A percentile compares a stretch with the other conserved stretches of the same genome.
These are phyloP conservation scores for Wickerhamiella parazyma DNA, from an alignment of 805 yeast genomes.

Conservation along the genomic window DNA sequence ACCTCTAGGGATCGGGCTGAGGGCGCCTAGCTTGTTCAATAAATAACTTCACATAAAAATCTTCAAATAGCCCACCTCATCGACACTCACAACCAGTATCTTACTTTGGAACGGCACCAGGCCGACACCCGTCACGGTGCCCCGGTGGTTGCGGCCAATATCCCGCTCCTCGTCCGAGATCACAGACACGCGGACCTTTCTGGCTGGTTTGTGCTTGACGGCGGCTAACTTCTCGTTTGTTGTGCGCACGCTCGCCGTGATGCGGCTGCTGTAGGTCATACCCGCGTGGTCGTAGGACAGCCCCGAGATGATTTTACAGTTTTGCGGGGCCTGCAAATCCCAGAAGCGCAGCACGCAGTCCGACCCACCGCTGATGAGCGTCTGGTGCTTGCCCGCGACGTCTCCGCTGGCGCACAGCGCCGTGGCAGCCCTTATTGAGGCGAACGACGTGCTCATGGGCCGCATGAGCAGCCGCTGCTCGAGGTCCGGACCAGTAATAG, in stretches of 20 bases:
- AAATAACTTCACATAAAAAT: conserved; percentile 27
- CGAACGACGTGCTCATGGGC: conserved; percentile 14
- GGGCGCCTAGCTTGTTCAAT: no score
- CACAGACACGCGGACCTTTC: conserved; percentile 24
- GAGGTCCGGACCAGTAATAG: conserved; percentile 16
- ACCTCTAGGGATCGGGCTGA: no score
- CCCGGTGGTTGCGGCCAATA: conserved; percentile 35
- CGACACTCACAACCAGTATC: conserved; percentile 51
- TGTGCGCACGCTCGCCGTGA: conserved; percentile 28
- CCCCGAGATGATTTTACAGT: conserved; percentile 25
- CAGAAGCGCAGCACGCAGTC: conserved; percentile 26
- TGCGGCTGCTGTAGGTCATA: conserved; percentile 18
- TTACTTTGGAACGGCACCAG: conserved; percentile 35
- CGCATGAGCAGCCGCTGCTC: conserved; percentile 17
- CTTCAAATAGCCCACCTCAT: conserved; percentile 51
- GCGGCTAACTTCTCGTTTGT: conserved; percentile 29
- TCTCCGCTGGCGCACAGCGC: neutral
- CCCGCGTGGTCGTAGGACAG: conserved; percentile 24
- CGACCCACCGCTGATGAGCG: conserved; percentile 22
- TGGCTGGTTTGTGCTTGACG: conserved; percentile 10
- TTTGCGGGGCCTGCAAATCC: conserved; percentile 26
- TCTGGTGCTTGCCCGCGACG: neutral
- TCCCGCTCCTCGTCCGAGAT: conserved; percentile 34
- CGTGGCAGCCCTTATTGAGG: neutral
- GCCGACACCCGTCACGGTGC: conserved; percentile 37